Evolutionary conservation across 202 grass and related monocot species (phyloP), one percentile per base, ranked within the genome.

Genomic region (Elaeis oleifera): DNA sequence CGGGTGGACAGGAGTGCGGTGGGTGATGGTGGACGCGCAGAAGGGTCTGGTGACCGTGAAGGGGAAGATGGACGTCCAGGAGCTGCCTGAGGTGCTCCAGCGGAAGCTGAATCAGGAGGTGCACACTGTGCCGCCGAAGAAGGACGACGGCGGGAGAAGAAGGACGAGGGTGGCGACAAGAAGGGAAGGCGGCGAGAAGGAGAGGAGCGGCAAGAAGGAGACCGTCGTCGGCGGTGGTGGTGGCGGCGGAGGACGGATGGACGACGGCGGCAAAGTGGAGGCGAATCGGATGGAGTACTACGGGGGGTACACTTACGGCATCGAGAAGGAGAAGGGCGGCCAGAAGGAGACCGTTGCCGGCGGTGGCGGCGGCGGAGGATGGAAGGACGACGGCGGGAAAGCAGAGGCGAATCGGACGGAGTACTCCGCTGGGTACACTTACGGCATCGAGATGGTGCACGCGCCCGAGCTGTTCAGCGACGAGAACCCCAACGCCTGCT

Each of bases 41-140:
- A 83, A 88, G 79, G 74, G 80, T 54, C 82, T 78, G 60, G 81
- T 95, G 50, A 86, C 76, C 3, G 79, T 95, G 32, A 85, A 50
- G 14, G 89, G 90, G 8, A 95, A 76, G 29, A 89, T 95, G 85
- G 78, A 95, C 49, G 49, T 14, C 15, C 81, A 89, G 62, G 59
- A 76, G 28, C 60, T 89, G 50, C 73, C 70, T 60, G 79, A 74
- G 70, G 73, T 66, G 60, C 50, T 83, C 31, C 20, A 61, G 31
- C 48, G 56, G 76, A 89, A 95, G 70, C 25, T 95, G 36, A 51
- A 68, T 0, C 60, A 65, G 1, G 54, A 61, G 6, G 90, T 78
- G 6, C 70, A 85, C 50, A 65, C 83, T 5, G 69, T 78, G 63
- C 18, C 54, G 66, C 59, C 64, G 2, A 65, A 74, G 49, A 62